Evolutionary conservation across 768 basidiomycete genomes (phyloP), one percentile per base, ranked within the genome.

Genomic region (Cystofilobasidium capitatum): DNA sequence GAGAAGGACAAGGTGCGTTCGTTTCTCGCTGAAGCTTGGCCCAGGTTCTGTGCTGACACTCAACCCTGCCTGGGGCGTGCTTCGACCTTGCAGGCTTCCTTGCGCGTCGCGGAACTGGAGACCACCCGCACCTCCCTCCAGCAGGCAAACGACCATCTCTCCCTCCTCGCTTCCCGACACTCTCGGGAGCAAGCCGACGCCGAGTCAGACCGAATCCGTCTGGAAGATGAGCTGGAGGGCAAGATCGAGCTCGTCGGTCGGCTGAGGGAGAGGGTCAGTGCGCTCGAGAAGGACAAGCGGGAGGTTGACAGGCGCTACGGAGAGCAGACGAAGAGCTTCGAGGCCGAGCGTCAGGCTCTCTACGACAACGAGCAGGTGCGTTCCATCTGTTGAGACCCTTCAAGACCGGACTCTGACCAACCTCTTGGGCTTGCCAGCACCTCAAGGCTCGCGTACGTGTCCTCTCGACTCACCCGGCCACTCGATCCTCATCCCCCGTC

Each of bases 261-360:
- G 76, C 81, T 93, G 61, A 80, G 91, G 67, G 77, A 81, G 22
- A 88, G 92, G 77, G 82, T 90, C 47, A 86, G 87, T 70, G 90
- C 91, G 68, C 77, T 92, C 24, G 91, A 93, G 79, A 89, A 85
- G 77, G 91, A 93, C 78, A 91, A 89, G 77, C 80, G 89, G 68
- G 91, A 92, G 70, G 49, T 86, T 33, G 85, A 86, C 66, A 84
- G 88, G 70, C 82, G 90, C 71, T 92, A 92, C 75, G 88, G 89
- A 62, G 91, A 92, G 74, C 90, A 94, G 83, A 86, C 86, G n/a
- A 80, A 84, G 22, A 87, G 88, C 3, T 93, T 92, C 74, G 91
- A 94, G 74, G 88, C 89, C 10, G 91, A 94, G 77, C 86, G 91
- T 39, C 89, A 92, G 75, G 83, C 89, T 20, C 88, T 91, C 77